Conservation (phyloP, 257 asterid species). For the Solanum pinnatisectum region DNA sequence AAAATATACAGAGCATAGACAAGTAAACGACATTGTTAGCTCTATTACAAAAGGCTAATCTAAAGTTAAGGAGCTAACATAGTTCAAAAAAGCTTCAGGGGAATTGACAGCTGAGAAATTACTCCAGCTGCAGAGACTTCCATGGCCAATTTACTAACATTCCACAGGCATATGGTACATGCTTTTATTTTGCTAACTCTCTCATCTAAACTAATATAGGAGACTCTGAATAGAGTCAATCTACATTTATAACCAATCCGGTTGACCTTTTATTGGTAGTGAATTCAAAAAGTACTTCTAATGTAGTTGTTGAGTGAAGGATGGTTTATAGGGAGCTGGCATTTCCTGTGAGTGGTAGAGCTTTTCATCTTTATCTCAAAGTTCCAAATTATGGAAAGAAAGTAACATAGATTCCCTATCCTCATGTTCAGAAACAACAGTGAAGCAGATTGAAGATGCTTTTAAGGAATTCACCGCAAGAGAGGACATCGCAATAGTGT, state of each 20-base stretch:
- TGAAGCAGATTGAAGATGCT: slow-evolving; percentile 90
- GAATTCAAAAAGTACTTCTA: neutral
- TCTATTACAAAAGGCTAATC: too few species aligned
- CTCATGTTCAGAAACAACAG: slow-evolving; percentile 55
- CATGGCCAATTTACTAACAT: neutral
- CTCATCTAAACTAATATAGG: neutral
- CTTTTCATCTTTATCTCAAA: neutral
- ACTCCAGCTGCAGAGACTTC: neutral
- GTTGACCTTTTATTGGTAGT: neutral
- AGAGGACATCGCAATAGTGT: slow-evolving; percentile 79
- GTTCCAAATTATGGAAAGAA: neutral
- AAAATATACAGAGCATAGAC: too few species aligned
- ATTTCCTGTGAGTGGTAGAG: neutral
- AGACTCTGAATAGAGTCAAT: neutral
- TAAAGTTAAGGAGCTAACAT: neutral
- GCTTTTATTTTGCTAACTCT: neutral
- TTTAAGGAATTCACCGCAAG: slow-evolving; percentile 94
- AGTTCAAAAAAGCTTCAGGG: neutral
- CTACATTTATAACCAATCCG: neutral
- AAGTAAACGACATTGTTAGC: too few species aligned
- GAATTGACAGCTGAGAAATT: neutral
- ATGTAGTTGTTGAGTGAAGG: neutral
- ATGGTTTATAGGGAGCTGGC: neutral
- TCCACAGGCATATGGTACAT: neutral
- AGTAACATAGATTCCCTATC: neutral